Evolutionary conservation across 2,329 filamentous ascomycete species (phyloP), one percentile per base, ranked within the genome.

Genomic region (Colletotrichum kahawae): DNA sequence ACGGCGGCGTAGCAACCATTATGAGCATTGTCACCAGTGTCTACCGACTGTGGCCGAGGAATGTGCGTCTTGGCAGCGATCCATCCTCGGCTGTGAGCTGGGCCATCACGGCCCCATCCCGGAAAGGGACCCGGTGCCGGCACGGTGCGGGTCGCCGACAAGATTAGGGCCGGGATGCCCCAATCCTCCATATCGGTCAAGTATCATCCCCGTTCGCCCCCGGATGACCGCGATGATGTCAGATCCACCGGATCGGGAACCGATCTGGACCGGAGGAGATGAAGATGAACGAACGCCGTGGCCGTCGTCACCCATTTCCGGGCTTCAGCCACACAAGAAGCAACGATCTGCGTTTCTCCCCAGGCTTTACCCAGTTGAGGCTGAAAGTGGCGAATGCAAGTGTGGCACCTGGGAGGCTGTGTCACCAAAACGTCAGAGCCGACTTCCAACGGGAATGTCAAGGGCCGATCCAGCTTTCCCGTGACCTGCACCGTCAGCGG

Each of bases 361-460:
- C 14, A 34, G 29, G 38, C 18, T 13, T 43, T 31, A 13, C 54
- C 27, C 65, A 27, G 9, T 60, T 62, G 68, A 57, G 72, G 72
- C 68, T 71, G 68, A 64, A 36, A 4, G 38, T 62, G 29, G 27
- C 57, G 48, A 43, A 67, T 16, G 14, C 18, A 67, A 9, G 18
- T 21, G 14, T 18, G 54, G 54, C 54, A 57, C 24, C 31, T 33
- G 27, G n/a, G 31, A 62, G 31, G 29, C 31, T 21, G 33, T 34
- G 62, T 75, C 71, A 71, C 24, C 14, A 63, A 62, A 56, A 34
- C 69, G 73, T 73, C 73, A 67, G 57, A 31, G 14, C 12, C n/a
- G 31, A 5, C 24, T 54, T 36, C 24, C 24, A 64, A 72, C 43
- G 69, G 71, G n/a, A 63, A 72, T 57, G 64, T 27, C 10, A 43